These are phyloP conservation scores for Podila verticillata DNA, from an alignment of 192 early-diverging fungal species.

Conservation along the genomic window DNA sequence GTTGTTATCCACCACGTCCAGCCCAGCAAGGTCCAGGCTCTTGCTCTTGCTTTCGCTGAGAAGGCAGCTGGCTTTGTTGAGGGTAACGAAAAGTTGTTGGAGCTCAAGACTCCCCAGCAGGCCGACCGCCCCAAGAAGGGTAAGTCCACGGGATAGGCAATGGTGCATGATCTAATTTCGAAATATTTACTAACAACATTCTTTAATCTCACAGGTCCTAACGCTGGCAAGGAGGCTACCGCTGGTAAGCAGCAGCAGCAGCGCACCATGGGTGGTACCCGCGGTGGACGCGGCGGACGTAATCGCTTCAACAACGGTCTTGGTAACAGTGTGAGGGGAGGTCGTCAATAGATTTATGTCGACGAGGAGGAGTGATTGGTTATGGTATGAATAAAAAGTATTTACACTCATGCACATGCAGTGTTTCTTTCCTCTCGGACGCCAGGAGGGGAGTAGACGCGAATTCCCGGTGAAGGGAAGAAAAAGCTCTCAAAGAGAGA, in stretches of 20 bases:
- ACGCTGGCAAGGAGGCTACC: constrained; percentile 29
- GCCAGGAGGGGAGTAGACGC: not conserved
- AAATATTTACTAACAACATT: not conserved
- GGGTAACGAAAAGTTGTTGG: constrained; percentile 90
- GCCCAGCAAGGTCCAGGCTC: constrained; percentile 80
- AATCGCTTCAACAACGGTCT: constrained; percentile 50
- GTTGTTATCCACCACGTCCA: constrained; percentile 86
- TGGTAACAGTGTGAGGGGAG: constrained; percentile 50
- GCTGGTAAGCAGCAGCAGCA: constrained; percentile 45
- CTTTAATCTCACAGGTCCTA: constrained; percentile 5
- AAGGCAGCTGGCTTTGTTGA: constrained; percentile 90
- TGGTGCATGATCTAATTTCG: no score
- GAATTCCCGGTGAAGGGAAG: no score
- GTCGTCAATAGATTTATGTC: constrained; percentile 31
- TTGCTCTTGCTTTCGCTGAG: constrained; percentile 87
- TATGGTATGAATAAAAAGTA: no score
- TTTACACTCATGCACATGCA: no score
- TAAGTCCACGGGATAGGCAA: not conserved
- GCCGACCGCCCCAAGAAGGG: constrained; percentile 47
- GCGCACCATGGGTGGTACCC: constrained; percentile 38
- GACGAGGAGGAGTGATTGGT: not conserved
- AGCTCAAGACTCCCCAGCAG: constrained; percentile 66
- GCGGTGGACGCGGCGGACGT: constrained; percentile 39
- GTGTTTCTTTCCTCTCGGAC: not conserved
- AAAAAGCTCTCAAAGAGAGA: no score